phyloP scores from a whole-genome alignment of 345 rosid species.

The Draba incana region DNA sequence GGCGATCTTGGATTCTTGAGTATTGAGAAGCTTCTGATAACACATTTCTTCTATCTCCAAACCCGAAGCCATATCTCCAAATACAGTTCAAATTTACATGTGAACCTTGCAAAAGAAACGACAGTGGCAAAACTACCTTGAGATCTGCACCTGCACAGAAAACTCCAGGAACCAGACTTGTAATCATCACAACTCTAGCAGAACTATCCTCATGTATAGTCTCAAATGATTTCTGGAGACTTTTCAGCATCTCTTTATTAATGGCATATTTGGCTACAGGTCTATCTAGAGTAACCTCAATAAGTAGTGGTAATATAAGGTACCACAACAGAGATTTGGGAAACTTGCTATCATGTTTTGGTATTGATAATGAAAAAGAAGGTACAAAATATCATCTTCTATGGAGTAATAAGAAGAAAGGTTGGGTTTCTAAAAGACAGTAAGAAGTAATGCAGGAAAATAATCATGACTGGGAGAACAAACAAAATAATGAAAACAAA shows the following conservation, averaged over 20 bases:
- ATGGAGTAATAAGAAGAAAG: too few relatives aligned
- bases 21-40: slow-evolving; percentile 59
- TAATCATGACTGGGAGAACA: too few relatives aligned
- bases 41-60: slow-evolving; percentile 81
- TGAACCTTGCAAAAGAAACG: not conserved
- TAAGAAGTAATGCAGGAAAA: too few relatives aligned
- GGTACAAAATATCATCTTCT: too few relatives aligned
- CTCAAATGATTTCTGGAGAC: slow-evolving; percentile 62
- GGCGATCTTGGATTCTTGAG: slow-evolving; percentile 79
- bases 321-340: too few relatives aligned
- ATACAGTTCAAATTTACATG: too few relatives aligned
- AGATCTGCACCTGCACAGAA: slow-evolving; percentile 98
- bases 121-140: slow-evolving; percentile 52
- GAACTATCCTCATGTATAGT: slow-evolving; percentile 55
- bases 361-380: too few relatives aligned
- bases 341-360: too few relatives aligned
- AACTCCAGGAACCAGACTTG: slow-evolving; percentile 72
- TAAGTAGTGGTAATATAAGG: too few relatives aligned
- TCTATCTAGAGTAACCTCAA: slow-evolving; percentile 77
- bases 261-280: slow-evolving; percentile 73
- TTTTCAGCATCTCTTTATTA: slow-evolving; percentile 72
- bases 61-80: slow-evolving; percentile 56
- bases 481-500: too few relatives aligned
- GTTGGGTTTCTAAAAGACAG: too few relatives aligned
- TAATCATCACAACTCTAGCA: slow-evolving; percentile 69